Base-by-base conservation (phyloP, 192 early-diverging fungal genomes). In the Backusella parvicylindrica region DNA sequence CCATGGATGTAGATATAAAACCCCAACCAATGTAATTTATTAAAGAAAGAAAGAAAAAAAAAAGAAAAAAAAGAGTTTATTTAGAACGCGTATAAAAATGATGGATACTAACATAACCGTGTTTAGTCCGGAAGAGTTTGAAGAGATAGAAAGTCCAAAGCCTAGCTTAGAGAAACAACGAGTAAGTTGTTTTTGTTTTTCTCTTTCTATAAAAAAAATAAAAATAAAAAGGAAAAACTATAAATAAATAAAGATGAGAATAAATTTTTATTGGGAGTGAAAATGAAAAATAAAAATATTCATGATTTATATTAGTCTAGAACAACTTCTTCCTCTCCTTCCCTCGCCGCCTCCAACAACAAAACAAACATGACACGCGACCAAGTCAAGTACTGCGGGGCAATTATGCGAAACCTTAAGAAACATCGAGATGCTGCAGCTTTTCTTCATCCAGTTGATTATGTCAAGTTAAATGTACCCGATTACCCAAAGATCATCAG, bases 391-490 rank as follows among this genome's bases (percentile, higher is more conserved):
- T 93, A 90, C 77, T 91, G 90, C 75, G 79, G 78, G 1, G 87
- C 90, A 12, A 89, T 94, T 71, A 74, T 96, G n/a, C 87, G 86
- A 26, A 83, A 86, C 7, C 79, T 95, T 28, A 93, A 93, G 71
- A 84, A 87, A 56, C 90, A 94, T 70, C 91, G 92, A 74, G 93
- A 95, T 66, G 91, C 93, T 5, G 85, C 83, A 9, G 88, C 92
- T 21, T 99, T 99, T 80, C 84, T 95, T 33, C 73, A 88, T 47
- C 93, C 92, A 0, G 92, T 95, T 26, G 93, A 95, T 75, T 80
- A 84, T 43, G 86, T 91, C 26, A 83, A 83, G 40, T 84, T 92
- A 8, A 91, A 88, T 33, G 91, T 94, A 15, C 92, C 91, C 0
- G 92, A 95, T 79, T 95, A 95, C 73, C 83, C 80, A 9, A 79